Evolutionary conservation across 164 flowering plant genomes (phyloP).

Genomic region (Aristolochia contorta): DNA sequence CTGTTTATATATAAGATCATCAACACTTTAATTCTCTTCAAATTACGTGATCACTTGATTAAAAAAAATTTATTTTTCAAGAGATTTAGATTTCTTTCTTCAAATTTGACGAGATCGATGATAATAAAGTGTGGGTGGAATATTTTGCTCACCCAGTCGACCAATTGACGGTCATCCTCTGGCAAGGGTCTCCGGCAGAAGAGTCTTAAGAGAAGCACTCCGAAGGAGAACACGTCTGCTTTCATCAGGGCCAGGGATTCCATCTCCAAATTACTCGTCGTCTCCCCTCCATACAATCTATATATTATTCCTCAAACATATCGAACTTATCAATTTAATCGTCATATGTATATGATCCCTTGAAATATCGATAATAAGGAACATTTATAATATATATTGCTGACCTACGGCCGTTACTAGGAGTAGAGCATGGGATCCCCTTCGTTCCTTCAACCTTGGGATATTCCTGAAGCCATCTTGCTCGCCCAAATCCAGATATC

Average conservation of each 20-base stretch:
- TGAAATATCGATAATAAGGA: too few relatives aligned
- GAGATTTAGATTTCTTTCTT: too few relatives aligned
- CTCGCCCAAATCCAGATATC: slow-evolving; percentile 30
- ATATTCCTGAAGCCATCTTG: slow-evolving; percentile 28
- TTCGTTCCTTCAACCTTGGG: slow-evolving; percentile 3
- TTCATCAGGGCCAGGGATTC: slow-evolving; percentile 15
- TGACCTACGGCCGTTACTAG: too few relatives aligned
- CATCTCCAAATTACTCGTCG: neutral
- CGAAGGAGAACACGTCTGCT: slow-evolving; percentile 26
- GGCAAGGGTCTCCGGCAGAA: slow-evolving; percentile 24
- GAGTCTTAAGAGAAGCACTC: slow-evolving; percentile 31
- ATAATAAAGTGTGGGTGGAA: neutral
- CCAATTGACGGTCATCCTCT: slow-evolving; percentile 13
- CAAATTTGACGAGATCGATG: too few relatives aligned
- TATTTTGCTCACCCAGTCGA: slow-evolving; percentile 20
- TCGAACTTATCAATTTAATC: too few relatives aligned
- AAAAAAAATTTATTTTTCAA: too few relatives aligned
- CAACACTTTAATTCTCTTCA: too few relatives aligned
- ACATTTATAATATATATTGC: too few relatives aligned
- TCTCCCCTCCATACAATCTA: slow-evolving; percentile 13
- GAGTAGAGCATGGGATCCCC: neutral
- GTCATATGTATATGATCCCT: too few relatives aligned
- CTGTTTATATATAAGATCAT: too few relatives aligned
- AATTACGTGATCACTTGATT: too few relatives aligned
- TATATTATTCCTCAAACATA: too few relatives aligned